A percentile compares a stretch with the other conserved stretches of the same genome.
phyloP scores from a whole-genome alignment of 1,139 yeast species.

The Hanseniaspora sp. region DNA sequence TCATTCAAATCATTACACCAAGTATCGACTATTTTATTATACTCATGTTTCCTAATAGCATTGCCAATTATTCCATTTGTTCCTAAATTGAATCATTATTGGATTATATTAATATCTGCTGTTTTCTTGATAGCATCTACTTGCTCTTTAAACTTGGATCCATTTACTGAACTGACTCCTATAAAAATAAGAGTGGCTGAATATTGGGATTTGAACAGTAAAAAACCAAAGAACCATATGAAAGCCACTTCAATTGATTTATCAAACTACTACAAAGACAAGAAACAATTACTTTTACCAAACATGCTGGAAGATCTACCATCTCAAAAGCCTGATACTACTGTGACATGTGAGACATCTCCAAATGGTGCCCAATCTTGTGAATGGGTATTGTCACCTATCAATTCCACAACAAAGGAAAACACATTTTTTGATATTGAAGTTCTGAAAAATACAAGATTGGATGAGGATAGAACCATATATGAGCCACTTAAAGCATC shows the following conservation, averaged over 20 bases:
- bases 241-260: conserved; percentile 46
- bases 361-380: conserved; percentile 34
- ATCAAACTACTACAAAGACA: not conserved
- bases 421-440: conserved; percentile 30
- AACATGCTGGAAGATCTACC: conserved; percentile 49
- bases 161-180: conserved; percentile 53
- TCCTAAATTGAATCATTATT: conserved; percentile 50
- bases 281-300: conserved; percentile 25
- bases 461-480: conserved; percentile 34
- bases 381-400: conserved; percentile 22
- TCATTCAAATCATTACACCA: conserved; percentile 37
- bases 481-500: conserved; percentile 62
- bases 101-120: conserved; percentile 35
- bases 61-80: conserved; percentile 59
- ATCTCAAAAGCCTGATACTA: conserved; percentile 37
- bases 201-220: conserved; percentile 36
- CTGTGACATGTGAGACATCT: conserved; percentile 41
- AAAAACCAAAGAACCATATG: conserved; percentile 23
- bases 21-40: conserved; percentile 38
- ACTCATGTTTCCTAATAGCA: conserved; percentile 37
- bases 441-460: conserved; percentile 40
- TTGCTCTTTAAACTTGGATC: conserved; percentile 33
- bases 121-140: conserved; percentile 34
- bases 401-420: conserved; percentile 26
- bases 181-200: conserved; percentile 62